These are phyloP conservation scores for Kodamaea nitidulidarum DNA, from an alignment of 805 yeast species.

Conservation along the genomic window DNA sequence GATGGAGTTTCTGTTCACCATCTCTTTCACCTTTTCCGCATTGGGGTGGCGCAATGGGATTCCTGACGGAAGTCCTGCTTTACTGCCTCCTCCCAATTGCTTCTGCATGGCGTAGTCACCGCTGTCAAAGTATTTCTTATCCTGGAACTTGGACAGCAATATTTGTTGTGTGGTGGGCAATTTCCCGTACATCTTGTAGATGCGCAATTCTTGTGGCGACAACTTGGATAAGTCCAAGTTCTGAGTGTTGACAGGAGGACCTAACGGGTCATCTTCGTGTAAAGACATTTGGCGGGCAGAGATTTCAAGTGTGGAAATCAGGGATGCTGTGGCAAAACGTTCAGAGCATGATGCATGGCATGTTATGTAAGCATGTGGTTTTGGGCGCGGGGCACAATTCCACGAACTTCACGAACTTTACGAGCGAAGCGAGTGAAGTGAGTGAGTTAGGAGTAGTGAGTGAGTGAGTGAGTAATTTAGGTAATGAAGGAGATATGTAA, in stretches of 20 bases:
- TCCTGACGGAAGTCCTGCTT: constrained; percentile 30
- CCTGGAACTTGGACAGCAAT: constrained; percentile 70
- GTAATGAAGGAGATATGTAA: no score
- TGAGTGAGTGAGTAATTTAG: no score
- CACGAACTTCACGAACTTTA: no score
- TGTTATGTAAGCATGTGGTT: constrained; percentile 1
- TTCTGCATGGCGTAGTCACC: constrained; percentile 88
- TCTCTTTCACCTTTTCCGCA: constrained; percentile 56
- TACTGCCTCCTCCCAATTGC: constrained; percentile 29
- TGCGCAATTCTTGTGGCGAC: constrained; percentile 73
- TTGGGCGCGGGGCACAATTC: neutral
- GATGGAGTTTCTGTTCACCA: constrained; percentile 53
- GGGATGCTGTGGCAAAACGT: neutral
- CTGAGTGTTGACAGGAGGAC: constrained; percentile 43
- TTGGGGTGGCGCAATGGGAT: constrained; percentile 47
- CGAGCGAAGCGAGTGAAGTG: no score
- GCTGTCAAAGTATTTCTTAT: constrained; percentile 87
- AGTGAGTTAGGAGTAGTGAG: no score
- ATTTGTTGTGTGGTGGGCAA: constrained; percentile 78
- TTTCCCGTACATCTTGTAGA: constrained; percentile 79
- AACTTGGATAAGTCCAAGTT: constrained; percentile 53
- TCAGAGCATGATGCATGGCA: neutral
- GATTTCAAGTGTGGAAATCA: neutral
- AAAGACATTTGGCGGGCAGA: constrained; percentile 22
- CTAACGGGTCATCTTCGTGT: constrained; percentile 49